Percentiles rank a stretch among this genome's conserved stretches.
Conservation (phyloP, 2,329 filamentous ascomycete genomes). For the Colletotrichum salicis region DNA sequence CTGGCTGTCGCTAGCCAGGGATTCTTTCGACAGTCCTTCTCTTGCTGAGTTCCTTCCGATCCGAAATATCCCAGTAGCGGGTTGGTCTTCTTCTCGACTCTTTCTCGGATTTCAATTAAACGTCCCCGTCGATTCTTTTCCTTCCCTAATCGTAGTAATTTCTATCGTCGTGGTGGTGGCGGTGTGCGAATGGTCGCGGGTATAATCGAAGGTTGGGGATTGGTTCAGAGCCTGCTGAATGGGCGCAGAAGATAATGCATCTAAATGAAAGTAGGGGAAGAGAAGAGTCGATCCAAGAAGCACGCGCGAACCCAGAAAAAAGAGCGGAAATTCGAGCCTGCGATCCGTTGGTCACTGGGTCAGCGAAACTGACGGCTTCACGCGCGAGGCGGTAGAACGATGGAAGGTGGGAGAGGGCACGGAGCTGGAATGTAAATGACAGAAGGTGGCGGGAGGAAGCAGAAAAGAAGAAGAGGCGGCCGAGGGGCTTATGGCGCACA, state of each 20-base stretch:
- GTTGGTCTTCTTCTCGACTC: slow-evolving; percentile 35
- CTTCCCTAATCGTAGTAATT: slow-evolving; percentile 11
- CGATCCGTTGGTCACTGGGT: slow-evolving; percentile 39
- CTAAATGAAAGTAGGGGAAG: slow-evolving; percentile 43
- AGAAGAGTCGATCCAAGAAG: neutral
- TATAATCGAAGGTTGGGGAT: slow-evolving; percentile 27
- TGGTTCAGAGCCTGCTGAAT: slow-evolving; percentile 68
- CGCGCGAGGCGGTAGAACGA: slow-evolving; percentile 41
- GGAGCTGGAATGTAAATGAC: slow-evolving; percentile 31
- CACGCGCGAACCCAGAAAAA: slow-evolving; percentile 38
- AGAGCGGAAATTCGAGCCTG: slow-evolving; percentile 48
- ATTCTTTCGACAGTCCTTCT: slow-evolving; percentile 10
- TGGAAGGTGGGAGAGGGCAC: slow-evolving; percentile 34
- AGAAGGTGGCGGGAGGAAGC: slow-evolving; percentile 39
- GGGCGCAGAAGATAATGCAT: slow-evolving; percentile 45
- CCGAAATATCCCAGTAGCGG: slow-evolving; percentile 23
- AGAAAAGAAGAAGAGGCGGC: slow-evolving; percentile 42
- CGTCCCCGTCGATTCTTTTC: neutral
- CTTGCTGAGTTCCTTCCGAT: slow-evolving; percentile 20
- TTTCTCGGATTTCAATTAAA: slow-evolving; percentile 29
- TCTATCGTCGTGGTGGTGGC: neutral
- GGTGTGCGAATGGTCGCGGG: slow-evolving; percentile 20
- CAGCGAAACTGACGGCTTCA: slow-evolving; percentile 30
- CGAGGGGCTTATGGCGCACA: slow-evolving; percentile 19
- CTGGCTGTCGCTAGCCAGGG: slow-evolving; percentile 29